Percentiles rank a stretch among this genome's conserved stretches.
Evolutionary conservation across 371 early-diverging fungal species (phyloP).

Genomic region (Saksenaea vasiformis): DNA sequence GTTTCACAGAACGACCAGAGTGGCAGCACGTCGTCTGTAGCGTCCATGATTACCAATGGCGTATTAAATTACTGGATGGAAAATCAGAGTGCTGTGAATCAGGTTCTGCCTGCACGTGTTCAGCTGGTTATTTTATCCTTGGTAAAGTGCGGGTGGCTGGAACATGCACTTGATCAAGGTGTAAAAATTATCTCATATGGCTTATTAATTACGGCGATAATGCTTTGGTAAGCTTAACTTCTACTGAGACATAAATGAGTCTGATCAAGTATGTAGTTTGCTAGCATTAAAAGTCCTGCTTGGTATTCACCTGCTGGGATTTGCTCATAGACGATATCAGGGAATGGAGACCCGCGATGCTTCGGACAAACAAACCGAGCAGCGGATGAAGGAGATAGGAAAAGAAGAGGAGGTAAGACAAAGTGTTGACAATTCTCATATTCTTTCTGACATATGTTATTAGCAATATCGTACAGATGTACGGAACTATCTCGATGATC

Average conservation of each 20-base stretch:
- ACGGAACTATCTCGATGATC: constrained; percentile 35
- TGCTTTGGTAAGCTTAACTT: constrained; percentile 29
- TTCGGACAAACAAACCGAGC: constrained; percentile 44
- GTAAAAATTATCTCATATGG: constrained; percentile 31
- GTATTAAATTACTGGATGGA: constrained; percentile 25
- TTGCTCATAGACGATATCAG: constrained; percentile 66
- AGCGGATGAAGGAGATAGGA: constrained; percentile 53
- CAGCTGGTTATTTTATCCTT: constrained; percentile 32
- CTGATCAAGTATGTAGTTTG: constrained; percentile 30
- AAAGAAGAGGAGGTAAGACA: constrained; percentile 60
- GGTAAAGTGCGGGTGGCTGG: constrained; percentile 36
- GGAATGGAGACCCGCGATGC: constrained; percentile 63
- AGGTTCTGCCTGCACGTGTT: constrained; percentile 30
- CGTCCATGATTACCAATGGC: constrained; percentile 22
- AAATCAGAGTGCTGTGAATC: constrained; percentile 25
- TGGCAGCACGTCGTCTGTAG: constrained; percentile 14
- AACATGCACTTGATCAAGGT: constrained; percentile 33
- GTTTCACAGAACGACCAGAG: constrained; percentile 25
- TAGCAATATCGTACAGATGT: constrained; percentile 27
- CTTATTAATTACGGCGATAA: constrained; percentile 20
- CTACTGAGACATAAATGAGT: background rate
- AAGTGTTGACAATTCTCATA: constrained; percentile 10
- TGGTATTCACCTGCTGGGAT: constrained; percentile 71
- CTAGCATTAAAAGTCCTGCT: constrained; percentile 73
- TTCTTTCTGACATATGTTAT: background rate